These are phyloP conservation scores for Aschersonia sp. DNA, from an alignment of 2,329 filamentous ascomycete genomes.

Conservation along the genomic window DNA sequence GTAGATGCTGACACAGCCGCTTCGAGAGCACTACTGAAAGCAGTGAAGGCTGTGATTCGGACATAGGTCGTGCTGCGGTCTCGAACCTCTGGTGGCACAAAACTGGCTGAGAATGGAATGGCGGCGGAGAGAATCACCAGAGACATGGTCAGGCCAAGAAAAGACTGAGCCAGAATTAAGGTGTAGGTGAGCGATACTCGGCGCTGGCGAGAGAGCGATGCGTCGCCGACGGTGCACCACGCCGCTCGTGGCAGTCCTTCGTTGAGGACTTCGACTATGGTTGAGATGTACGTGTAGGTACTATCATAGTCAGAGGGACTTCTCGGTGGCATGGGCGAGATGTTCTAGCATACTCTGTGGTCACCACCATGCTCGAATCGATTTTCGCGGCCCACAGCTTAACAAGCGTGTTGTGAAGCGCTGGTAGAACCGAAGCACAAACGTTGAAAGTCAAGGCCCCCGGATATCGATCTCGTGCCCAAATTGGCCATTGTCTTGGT, in stretches of 20 bases:
- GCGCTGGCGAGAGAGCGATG: conserved; percentile 32
- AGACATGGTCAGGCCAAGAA: conserved; percentile 44
- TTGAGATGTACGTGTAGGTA: conserved; percentile 53
- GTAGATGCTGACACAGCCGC: conserved; percentile 46
- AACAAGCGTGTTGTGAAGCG: conserved; percentile 50
- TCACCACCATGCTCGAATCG: conserved; percentile 32
- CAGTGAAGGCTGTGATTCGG: conserved; percentile 46
- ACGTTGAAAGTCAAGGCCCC: conserved; percentile 50
- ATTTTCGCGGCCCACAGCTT: conserved; percentile 61
- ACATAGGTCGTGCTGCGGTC: conserved; percentile 46
- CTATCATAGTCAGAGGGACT: not conserved
- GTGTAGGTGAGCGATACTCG: conserved; percentile 48
- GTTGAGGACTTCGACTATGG: conserved; percentile 54
- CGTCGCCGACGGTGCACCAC: conserved; percentile 56
- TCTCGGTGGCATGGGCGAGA: not conserved
- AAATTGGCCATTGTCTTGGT: not conserved
- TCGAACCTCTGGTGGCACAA: conserved; percentile 47
- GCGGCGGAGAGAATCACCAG: conserved; percentile 42
- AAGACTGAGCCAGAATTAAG: conserved; percentile 42
- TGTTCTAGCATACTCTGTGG: conserved; percentile 12
- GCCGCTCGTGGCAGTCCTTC: conserved; percentile 55
- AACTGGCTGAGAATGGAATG: conserved; percentile 37
- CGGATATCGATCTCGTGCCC: conserved; percentile 21
- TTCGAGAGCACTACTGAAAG: conserved; percentile 47
- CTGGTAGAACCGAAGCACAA: conserved; percentile 47